Base-by-base conservation (phyloP, 805 yeast genomes). In the Lipomyces spencermartinsiae region DNA sequence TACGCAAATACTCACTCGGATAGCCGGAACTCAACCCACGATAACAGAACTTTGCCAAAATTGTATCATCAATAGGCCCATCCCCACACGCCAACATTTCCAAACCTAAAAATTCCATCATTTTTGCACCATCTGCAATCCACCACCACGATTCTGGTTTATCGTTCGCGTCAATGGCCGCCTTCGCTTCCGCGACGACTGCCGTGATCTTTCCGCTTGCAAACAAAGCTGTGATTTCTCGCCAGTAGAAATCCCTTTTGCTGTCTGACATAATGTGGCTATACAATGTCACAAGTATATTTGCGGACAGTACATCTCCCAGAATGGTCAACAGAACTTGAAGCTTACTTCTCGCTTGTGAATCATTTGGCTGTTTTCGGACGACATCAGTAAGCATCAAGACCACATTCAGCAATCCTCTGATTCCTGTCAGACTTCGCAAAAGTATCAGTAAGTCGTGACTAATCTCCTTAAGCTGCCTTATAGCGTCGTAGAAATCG, bases 151-250 rank as follows among this genome's bases (percentile, higher is more conserved):
- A 19, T 25, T 35, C 43, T 12, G 33, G 53, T 22, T 10, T 35
- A 2, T 19, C 49, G n/a, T 39, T 43, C 19, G 53, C 67, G 43
- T 25, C 25, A 7, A 63, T 19, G 9, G 16, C 16, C 19, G 43
- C 33, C 12, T 25, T 35, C 31, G 70, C 63, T 35, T 37, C 65
- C n/a, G 61, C 60, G 2, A 53, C 61, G 10, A 16, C 46, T 10
- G 66, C 43, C 4, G 64, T 25, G 19, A 67, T 55, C 58, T 62
- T 67, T 31, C 68, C 64, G 8, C 68, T 64, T 9, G 54, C 65
- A 31, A 67, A 67, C 1, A 67, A 16, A 16, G 67, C 43, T 4
- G 59, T 53, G 7, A 61, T 39, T 33, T 64, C 68, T 16, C 65
- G 63, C 64, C 64, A 63, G 46, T 63, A 59, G 2, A 62, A 39